Base-by-base conservation (phyloP, 495 filamentous ascomycete genomes). In the Poronia punctata region DNA sequence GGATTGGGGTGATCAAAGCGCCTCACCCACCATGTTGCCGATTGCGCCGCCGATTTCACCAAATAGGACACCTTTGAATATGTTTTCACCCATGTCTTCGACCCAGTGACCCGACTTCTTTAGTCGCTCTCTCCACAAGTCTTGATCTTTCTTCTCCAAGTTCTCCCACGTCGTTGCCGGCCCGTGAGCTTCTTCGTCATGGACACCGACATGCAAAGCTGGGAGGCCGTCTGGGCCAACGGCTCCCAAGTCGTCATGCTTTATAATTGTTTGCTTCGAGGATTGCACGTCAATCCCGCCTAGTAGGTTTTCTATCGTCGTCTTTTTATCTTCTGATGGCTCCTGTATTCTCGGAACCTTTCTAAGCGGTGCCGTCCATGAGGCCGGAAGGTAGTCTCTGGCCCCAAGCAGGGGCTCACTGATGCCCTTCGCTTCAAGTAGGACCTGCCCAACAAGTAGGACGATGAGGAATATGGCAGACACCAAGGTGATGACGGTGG, bases 11-110 rank as follows among this genome's bases (percentile, higher is more conserved):
- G 8, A 39, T 47, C 45, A 56, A 19, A 57, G 34, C 17, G 49
- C 53, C 46, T 53, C 59, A 12, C 53, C 61, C 18, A 81, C 72
- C 28, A 65, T 60, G 17, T 62, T 62, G 4, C 71, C 78, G 36
- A 84, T 66, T 5, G 67, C 48, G 15, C 69, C 77, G 39, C 71
- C 83, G 37, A 78, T 63, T 61, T 86, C 74, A 15, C 78, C 72
- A 64, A 93, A 93, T 31, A 93, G 59, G 5, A 95, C 70, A 5
- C 83, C 79, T 57, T 80, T 72, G 24, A 92, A 70, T 9, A 92
- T 72, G 22, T 69, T 71, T 61, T 87, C 84, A 1, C 83, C 83
- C 61, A 88, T 74, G 25, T 74, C 74, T 40, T 74, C 73, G 4
- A 72, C 68, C 85, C 85, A 89, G 37, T 86, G 70, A 4, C 86